Conservation (phyloP, 257 asterid species). For the Gentiana dahurica region DNA sequence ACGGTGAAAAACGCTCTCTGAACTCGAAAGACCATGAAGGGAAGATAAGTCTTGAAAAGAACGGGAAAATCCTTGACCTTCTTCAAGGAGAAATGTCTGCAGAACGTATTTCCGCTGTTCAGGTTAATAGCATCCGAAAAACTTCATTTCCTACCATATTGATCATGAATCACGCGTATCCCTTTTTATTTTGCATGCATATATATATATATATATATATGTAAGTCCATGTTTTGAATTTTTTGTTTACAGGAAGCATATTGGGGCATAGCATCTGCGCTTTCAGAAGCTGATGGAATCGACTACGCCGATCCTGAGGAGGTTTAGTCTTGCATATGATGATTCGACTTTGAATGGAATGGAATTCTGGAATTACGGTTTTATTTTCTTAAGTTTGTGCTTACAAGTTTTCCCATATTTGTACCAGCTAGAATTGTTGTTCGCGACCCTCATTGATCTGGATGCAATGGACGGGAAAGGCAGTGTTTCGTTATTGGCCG, state of each 20-base stretch:
- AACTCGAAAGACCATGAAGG: constrained; percentile 24
- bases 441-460: constrained; percentile 81
- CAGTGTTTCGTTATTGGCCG: constrained; percentile 68
- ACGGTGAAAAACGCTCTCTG: constrained; percentile 33
- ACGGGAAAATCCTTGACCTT: constrained; percentile 59
- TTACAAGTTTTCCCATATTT: constrained; percentile 8
- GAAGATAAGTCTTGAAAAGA: constrained; percentile 68
- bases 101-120: constrained; percentile 61
- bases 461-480: constrained; percentile 98
- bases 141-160: neutral
- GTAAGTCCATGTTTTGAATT: neutral
- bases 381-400: constrained; percentile 3
- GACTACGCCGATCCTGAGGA: constrained; percentile 96
- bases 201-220: too few relatives aligned
- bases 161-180: neutral
- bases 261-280: constrained; percentile 78
- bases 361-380: neutral
- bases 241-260: constrained; percentile 64
- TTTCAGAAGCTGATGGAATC: constrained; percentile 89
- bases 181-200: neutral
- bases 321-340: constrained; percentile 28
- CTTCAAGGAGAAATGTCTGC: constrained; percentile 57
- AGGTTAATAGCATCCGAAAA: constrained; percentile 30
- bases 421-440: constrained; percentile 76
- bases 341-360: neutral